Evolutionary conservation across 495 filamentous ascomycete species (phyloP).

Genomic region (Thermothielavioides terrestris): DNA sequence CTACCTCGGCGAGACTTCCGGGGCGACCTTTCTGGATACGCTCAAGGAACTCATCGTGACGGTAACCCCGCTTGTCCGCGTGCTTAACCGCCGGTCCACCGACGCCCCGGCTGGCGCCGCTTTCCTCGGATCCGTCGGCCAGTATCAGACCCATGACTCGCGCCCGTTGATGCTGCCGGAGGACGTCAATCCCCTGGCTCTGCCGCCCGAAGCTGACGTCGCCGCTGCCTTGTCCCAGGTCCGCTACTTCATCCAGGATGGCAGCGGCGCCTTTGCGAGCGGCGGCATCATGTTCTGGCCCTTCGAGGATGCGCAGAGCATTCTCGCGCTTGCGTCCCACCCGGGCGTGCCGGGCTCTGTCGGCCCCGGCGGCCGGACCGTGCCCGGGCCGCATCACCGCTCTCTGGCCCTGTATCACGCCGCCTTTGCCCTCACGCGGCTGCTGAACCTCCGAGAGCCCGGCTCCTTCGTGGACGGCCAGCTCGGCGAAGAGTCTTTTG

Average conservation of each 20-base stretch:
- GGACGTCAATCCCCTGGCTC: slow-evolving; percentile 14
- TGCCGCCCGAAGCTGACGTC: slow-evolving; percentile 23
- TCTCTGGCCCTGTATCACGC: slow-evolving; percentile 25
- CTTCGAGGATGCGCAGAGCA: slow-evolving; percentile 12
- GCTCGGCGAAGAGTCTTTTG: slow-evolving; percentile 27
- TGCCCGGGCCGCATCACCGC: slow-evolving; percentile 2
- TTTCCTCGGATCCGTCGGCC: slow-evolving; percentile 25
- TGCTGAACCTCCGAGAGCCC: slow-evolving; percentile 13
- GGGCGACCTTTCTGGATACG: slow-evolving; percentile 31
- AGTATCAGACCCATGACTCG: slow-evolving; percentile 36
- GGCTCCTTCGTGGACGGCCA: slow-evolving; percentile 13
- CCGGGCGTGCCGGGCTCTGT: not conserved
- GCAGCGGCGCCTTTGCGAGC: slow-evolving; percentile 14
- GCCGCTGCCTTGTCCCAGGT: slow-evolving; percentile 17
- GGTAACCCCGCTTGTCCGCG: slow-evolving; percentile 9
- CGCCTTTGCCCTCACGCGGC: slow-evolving; percentile 22
- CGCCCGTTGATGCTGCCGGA: slow-evolving; percentile 22
- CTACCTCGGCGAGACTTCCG: slow-evolving; percentile 33
- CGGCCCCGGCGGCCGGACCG: not conserved
- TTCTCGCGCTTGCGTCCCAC: slow-evolving; percentile 3
- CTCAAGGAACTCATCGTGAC: slow-evolving; percentile 29
- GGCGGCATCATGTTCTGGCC: slow-evolving; percentile 36
- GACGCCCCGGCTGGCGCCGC: slow-evolving; percentile 1
- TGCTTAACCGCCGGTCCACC: not conserved
- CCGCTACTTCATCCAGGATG: slow-evolving; percentile 27